A percentile compares a stretch with the other conserved stretches of the same genome.
phyloP scores from a whole-genome alignment of 768 basidiomycete genomes.

The Suillus sp. region DNA sequence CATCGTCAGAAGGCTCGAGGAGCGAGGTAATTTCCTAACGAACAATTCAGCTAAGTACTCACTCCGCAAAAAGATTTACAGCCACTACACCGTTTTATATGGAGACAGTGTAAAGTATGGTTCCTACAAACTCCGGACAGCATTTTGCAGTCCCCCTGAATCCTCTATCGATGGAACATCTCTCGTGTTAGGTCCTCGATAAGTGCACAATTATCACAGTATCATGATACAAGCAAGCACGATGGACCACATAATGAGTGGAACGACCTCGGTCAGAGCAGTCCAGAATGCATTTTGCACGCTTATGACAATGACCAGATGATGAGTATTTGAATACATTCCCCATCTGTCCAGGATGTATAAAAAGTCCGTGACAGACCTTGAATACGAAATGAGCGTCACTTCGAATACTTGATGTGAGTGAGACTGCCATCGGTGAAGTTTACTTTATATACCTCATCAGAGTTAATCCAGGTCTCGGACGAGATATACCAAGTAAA shows the following conservation, averaged over 20 bases:
- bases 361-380: background rate
- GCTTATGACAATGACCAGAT: background rate
- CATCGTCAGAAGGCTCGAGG: background rate
- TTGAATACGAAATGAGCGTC: background rate
- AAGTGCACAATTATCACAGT: background rate
- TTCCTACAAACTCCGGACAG: background rate
- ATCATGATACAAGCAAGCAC: background rate
- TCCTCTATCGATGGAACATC: background rate
- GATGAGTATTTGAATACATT: background rate
- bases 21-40: background rate
- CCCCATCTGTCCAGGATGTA: background rate
- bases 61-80: background rate
- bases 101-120: background rate
- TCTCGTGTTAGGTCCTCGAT: background rate
- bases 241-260: background rate
- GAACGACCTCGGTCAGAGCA: background rate
- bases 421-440: background rate
- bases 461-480: background rate
- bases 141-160: background rate
- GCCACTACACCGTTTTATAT: conserved; percentile 4
- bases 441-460: conserved; percentile 2
- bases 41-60: background rate
- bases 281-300: background rate
- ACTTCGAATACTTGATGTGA: background rate
- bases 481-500: conserved; percentile 1